Conservation (phyloP, 2,329 filamentous ascomycete genomes). For the Colletotrichum echinochloae region DNA sequence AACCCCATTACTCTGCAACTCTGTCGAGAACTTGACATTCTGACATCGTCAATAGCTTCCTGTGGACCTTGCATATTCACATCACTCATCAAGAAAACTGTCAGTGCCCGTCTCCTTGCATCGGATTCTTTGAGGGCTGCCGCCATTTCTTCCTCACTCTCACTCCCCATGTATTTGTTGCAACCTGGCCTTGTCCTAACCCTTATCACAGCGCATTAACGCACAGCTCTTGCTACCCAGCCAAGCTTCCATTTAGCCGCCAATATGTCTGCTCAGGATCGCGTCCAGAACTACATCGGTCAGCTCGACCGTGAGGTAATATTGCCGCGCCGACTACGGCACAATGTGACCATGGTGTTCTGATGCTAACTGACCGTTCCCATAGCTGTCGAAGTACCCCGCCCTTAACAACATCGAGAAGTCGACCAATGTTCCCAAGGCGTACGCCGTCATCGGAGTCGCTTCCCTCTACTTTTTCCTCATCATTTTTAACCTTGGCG, state of each 20-base stretch:
- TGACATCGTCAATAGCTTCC: slow-evolving; percentile 36
- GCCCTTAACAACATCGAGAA: slow-evolving; percentile 87
- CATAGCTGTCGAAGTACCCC: slow-evolving; percentile 86
- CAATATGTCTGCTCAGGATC: slow-evolving; percentile 81
- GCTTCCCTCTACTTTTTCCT: slow-evolving; percentile 88
- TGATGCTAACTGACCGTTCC: slow-evolving; percentile 22
- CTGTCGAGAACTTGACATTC: slow-evolving; percentile 27
- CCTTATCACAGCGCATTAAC: slow-evolving; percentile 39
- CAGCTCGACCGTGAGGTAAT: slow-evolving; percentile 85
- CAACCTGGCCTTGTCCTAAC: slow-evolving; percentile 39
- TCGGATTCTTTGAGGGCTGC: slow-evolving; percentile 5
- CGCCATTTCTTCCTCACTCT: not conserved
- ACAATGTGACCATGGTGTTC: slow-evolving; percentile 6
- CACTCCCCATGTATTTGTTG: slow-evolving; percentile 11
- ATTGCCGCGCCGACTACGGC: not conserved
- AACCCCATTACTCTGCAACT: slow-evolving; percentile 30
- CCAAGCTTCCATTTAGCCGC: slow-evolving; percentile 42
- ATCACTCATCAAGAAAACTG: slow-evolving; percentile 15
- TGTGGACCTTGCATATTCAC: slow-evolving; percentile 8
- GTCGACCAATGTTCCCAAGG: slow-evolving; percentile 85
- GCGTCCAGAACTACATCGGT: slow-evolving; percentile 79
- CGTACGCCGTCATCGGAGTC: slow-evolving; percentile 82
- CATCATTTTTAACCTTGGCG: slow-evolving; percentile 92
- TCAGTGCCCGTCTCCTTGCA: slow-evolving; percentile 19
- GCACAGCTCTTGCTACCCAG: slow-evolving; percentile 39